A percentile compares a stretch with the other conserved stretches of the same genome.
Conservation (phyloP, 495 filamentous ascomycete genomes). For the Xylaria scruposa region DNA sequence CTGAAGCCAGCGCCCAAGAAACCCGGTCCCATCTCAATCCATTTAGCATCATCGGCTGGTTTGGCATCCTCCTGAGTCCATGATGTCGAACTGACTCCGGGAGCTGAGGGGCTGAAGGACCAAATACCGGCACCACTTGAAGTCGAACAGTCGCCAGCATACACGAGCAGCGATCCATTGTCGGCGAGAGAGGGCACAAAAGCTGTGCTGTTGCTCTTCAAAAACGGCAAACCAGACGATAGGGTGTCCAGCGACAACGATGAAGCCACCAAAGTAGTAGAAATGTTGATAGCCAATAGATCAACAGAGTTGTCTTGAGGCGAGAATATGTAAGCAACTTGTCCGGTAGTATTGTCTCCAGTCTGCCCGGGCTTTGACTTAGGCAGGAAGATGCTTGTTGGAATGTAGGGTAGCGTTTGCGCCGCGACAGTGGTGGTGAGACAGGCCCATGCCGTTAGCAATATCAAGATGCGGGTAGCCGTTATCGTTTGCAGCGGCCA, state of each 20-base stretch:
- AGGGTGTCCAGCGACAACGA: conserved; percentile 63
- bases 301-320: conserved; percentile 52
- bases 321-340: conserved; percentile 66
- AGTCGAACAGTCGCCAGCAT: conserved; percentile 69
- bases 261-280: conserved; percentile 57
- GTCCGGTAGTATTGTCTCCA: conserved; percentile 30
- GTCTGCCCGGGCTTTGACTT: conserved; percentile 52
- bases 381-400: conserved; percentile 69
- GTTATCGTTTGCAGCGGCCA: conserved; percentile 31
- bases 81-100: conserved; percentile 29
- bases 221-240: conserved; percentile 70
- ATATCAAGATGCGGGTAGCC: conserved; percentile 33
- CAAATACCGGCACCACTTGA: conserved; percentile 47
- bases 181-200: conserved; percentile 70
- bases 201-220: conserved; percentile 51
- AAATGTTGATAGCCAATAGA: conserved; percentile 71
- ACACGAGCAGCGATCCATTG: conserved; percentile 70
- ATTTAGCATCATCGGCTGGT: conserved; percentile 29
- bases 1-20: conserved; percentile 70
- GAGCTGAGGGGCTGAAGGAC: conserved; percentile 42
- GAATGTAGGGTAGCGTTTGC: conserved; percentile 72
- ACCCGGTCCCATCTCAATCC: conserved; percentile 59
- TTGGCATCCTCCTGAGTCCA: conserved; percentile 40
- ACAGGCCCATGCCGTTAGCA: conserved; percentile 30
- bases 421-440: conserved; percentile 31